These are phyloP conservation scores for Mayamaea pseudoterrestris DNA, from an alignment of 108 stramenopile genomes.

Conservation along the genomic window DNA sequence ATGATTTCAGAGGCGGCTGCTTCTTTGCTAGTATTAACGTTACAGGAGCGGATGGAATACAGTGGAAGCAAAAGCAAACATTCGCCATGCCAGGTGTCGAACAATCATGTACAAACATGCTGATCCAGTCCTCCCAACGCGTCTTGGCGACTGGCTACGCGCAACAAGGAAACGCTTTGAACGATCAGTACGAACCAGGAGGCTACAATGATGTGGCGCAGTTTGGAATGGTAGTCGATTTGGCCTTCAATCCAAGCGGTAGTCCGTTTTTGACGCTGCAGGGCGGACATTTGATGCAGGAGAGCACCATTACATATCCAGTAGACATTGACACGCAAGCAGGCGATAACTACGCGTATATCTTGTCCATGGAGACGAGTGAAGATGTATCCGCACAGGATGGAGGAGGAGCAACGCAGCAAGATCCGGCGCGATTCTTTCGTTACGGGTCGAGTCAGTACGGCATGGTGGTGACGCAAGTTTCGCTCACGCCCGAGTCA, in stretches of 20 bases:
- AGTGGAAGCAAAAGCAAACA: neutral
- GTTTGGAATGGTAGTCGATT: neutral
- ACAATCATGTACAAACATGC: neutral
- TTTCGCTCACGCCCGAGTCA: too few species aligned
- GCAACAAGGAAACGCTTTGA: neutral
- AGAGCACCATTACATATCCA: conserved; percentile 1
- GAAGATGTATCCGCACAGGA: neutral
- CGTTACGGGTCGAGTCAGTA: neutral
- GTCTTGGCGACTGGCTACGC: neutral
- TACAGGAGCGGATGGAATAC: neutral
- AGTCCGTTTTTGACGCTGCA: neutral
- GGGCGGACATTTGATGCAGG: conserved; percentile 1
- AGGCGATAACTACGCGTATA: neutral
- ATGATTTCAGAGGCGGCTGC: too few species aligned
- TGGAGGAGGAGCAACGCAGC: neutral
- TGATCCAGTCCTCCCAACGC: too few species aligned
- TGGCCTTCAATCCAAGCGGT: neutral
- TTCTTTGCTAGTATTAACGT: neutral
- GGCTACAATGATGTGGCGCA: too few species aligned
- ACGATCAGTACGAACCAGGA: neutral
- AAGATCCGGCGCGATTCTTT: neutral
- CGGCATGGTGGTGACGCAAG: neutral
- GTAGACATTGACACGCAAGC: neutral
- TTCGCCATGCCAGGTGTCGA: neutral
- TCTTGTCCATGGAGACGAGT: neutral